Percentiles rank a stretch among this genome's conserved stretches.
phyloP scores from a whole-genome alignment of 768 basidiomycete genomes.

The Mycena maculata region DNA sequence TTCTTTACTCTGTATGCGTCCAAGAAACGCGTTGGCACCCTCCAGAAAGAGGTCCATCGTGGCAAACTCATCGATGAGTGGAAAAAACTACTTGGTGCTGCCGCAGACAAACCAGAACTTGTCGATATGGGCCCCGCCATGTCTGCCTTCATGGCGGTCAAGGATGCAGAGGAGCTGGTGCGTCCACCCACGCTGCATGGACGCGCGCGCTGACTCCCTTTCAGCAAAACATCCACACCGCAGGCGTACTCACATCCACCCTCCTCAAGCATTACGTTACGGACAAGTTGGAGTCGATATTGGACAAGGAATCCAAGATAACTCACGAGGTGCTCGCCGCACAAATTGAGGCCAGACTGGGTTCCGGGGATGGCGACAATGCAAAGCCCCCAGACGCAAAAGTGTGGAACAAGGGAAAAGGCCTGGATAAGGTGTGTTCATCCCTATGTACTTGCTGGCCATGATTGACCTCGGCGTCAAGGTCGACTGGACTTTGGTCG shows the following conservation, averaged over 20 bases:
- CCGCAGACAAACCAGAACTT: slow-evolving; percentile 73
- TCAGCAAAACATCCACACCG: slow-evolving; percentile 83
- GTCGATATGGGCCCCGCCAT: slow-evolving; percentile 84
- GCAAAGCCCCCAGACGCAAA: slow-evolving; percentile 92
- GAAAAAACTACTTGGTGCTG: slow-evolving; percentile 70
- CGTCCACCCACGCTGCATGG: slow-evolving; percentile 43
- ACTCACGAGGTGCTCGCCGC: slow-evolving; percentile 88
- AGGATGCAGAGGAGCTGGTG: slow-evolving; percentile 93
- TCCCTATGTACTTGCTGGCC: slow-evolving; percentile 2
- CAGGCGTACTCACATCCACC: slow-evolving; percentile 85
- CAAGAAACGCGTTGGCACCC: slow-evolving; percentile 74
- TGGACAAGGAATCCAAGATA: slow-evolving; percentile 92
- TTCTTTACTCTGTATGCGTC: slow-evolving; percentile 73
- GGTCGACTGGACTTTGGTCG: slow-evolving; percentile 91
- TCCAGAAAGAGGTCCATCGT: slow-evolving; percentile 84
- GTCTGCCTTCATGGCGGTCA: slow-evolving; percentile 84
- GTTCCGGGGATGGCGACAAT: slow-evolving; percentile 81
- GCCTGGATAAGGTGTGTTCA: slow-evolving; percentile 74
- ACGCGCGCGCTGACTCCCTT: slow-evolving; percentile 11
- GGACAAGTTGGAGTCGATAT: slow-evolving; percentile 87
- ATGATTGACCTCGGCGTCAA: slow-evolving; percentile 45
- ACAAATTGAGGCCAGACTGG: slow-evolving; percentile 89
- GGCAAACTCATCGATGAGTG: slow-evolving; percentile 93
- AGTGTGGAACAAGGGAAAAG: slow-evolving; percentile 87
- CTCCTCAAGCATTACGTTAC: slow-evolving; percentile 88